Conservation (phyloP, 2,329 filamentous ascomycete genomes). For the Penicillium sp. region DNA sequence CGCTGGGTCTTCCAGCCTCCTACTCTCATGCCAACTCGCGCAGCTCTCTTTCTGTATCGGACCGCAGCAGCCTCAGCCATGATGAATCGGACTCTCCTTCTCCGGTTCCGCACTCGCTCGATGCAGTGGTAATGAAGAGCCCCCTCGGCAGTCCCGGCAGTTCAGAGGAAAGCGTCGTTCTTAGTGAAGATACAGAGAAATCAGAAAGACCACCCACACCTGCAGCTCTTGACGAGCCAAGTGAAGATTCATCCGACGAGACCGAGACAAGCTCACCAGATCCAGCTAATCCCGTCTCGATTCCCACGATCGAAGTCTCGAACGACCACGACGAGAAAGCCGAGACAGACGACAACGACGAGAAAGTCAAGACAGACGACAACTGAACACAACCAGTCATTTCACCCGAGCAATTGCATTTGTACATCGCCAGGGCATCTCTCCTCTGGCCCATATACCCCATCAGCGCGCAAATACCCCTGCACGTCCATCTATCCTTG, state of each 20-base stretch:
- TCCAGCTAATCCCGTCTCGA: constrained; percentile 7
- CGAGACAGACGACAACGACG: not conserved
- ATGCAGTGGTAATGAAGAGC: constrained; percentile 25
- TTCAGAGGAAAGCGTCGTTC: constrained; percentile 24
- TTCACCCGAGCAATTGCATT: constrained; percentile 1
- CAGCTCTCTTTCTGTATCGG: constrained; percentile 36
- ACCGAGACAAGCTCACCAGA: not conserved
- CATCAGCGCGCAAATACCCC: constrained; percentile 6
- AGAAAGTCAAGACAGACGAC: not conserved
- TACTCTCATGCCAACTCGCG: constrained; percentile 31
- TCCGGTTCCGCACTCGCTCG: constrained; percentile 23
- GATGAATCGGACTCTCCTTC: constrained; percentile 27
- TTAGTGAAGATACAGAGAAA: constrained; percentile 6
- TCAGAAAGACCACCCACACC: constrained; percentile 7
- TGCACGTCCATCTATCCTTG: not conserved
- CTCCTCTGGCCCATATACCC: constrained; percentile 3
- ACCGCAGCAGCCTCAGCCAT: constrained; percentile 33
- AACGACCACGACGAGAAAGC: constrained; percentile 10
- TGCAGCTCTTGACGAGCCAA: constrained; percentile 1
- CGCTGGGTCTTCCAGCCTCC: constrained; percentile 44
- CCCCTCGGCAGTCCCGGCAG: constrained; percentile 25
- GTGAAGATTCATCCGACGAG: constrained; percentile 6
- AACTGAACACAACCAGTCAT: not conserved
- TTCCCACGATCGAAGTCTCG: constrained; percentile 25
- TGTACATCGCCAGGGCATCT: constrained; percentile 2